A percentile compares a stretch with the other conserved stretches of the same genome.
Evolutionary conservation across 2,329 filamentous ascomycete species (phyloP).

Genomic region (Penicillium sp.): DNA sequence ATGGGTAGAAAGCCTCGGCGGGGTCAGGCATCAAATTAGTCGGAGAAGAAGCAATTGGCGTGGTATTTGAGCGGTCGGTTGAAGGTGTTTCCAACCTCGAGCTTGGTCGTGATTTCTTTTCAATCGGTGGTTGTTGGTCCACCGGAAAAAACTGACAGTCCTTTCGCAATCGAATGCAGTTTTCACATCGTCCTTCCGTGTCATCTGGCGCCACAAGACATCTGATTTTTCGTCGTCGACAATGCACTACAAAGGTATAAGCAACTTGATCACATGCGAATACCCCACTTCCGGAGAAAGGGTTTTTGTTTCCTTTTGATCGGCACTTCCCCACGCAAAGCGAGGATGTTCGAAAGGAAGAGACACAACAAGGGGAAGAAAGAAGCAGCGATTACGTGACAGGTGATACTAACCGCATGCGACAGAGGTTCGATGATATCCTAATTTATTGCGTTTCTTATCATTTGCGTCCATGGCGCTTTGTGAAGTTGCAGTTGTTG

Average conservation of each 20-base stretch:
- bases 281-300: not conserved
- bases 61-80: constrained; percentile 49
- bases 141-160: constrained; percentile 92
- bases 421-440: constrained; percentile 91
- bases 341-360: not conserved
- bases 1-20: constrained; percentile 39
- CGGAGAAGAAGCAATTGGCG: constrained; percentile 46
- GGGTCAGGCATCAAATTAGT: constrained; percentile 34
- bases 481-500: constrained; percentile 34
- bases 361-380: not conserved
- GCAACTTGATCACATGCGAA: constrained; percentile 8
- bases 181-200: constrained; percentile 73
- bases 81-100: constrained; percentile 47
- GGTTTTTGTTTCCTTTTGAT: not conserved
- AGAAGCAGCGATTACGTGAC: not conserved
- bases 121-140: constrained; percentile 65
- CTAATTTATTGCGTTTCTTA: constrained; percentile 83
- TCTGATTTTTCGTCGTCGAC: constrained; percentile 87
- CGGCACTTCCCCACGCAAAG: not conserved
- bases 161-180: constrained; percentile 91
- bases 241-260: constrained; percentile 67
- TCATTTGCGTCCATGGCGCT: constrained; percentile 48
- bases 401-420: constrained; percentile 76
- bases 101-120: constrained; percentile 47
- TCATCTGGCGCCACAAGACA: constrained; percentile 77